Evolutionary conservation across 75 land plant species (phyloP), one percentile per base, ranked within the genome.

Genomic region (Pinus albicaulis): DNA sequence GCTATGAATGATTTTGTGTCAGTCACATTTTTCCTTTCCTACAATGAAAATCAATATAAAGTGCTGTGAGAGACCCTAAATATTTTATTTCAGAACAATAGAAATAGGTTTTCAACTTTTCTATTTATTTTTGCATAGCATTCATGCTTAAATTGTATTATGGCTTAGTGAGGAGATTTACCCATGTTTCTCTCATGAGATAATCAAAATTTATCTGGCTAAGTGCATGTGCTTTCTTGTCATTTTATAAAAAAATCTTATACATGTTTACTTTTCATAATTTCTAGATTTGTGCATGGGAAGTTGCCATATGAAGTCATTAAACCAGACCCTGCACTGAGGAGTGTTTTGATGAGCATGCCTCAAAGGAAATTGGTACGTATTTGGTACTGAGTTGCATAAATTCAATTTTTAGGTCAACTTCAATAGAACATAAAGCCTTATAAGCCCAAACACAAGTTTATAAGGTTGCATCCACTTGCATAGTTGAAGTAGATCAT

Each of bases 241-340:
- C 48, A 7, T 19, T n/a, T 59, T 59, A 3, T 7, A 8, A 16
- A 20, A 38, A 61, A 59, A 66, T 68, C 26, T 76, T 24, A 41
- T 56, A 74, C 59, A 59, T 22, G 52, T 19, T 5, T 20, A 23
- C 10, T 78, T 55, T 56, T 19, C 28, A 17, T 25, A 22, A 26
- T 55, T 23, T 78, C 17, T 28, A 90, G 95, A 74, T 90, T 80
- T 79, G 95, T 92, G 78, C 94, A 92, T 80, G 95, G 98, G 34
- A 78, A 83, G 44, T 72, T 95, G 31, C 98, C 98, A 34, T 92
- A 92, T 69, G 83, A 95, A 10, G 10, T 75, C 61, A 75, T 95
- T 82, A 78, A 82, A 59, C 93, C 89, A 6, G 88, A 95, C 70
- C 74, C 79, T 23, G 84, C 76, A 15, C 84, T 95, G 3, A 74